These are phyloP conservation scores for Podospora fimiseda DNA, from an alignment of 495 filamentous ascomycete genomes.

Conservation along the genomic window DNA sequence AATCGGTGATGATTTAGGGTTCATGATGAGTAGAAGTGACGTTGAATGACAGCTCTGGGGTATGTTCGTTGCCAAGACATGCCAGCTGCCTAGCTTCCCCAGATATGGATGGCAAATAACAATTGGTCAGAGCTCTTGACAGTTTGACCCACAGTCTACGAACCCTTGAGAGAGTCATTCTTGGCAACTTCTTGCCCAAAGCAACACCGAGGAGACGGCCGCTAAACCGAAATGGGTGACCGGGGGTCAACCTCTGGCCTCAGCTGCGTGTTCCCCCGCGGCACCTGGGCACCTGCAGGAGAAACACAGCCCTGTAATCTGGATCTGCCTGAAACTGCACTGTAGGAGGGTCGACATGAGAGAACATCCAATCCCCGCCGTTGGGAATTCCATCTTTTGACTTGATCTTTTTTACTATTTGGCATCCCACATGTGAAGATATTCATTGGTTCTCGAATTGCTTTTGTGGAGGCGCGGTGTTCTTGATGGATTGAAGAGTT, in stretches of 20 bases:
- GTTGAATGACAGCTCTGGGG: slow-evolving; percentile 1
- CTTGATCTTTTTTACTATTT: too few relatives aligned
- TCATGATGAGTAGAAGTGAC: slow-evolving; percentile 1
- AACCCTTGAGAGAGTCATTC: neutral
- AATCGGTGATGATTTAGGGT: neutral
- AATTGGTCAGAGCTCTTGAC: slow-evolving; percentile 4
- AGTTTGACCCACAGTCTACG: neutral
- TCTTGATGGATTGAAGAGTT: too few relatives aligned
- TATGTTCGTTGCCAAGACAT: neutral
- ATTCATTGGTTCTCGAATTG: too few relatives aligned
- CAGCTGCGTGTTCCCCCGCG: slow-evolving; percentile 10
- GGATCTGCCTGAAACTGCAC: neutral
- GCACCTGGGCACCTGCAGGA: neutral
- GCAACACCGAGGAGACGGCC: slow-evolving; percentile 19
- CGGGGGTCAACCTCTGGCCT: slow-evolving; percentile 13
- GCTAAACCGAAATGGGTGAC: slow-evolving; percentile 29
- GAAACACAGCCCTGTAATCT: neutral
- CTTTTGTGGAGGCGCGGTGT: too few relatives aligned
- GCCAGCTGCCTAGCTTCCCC: neutral
- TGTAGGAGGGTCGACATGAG: neutral
- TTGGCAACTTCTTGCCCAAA: slow-evolving; percentile 15
- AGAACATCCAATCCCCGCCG: too few relatives aligned
- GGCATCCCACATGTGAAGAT: too few relatives aligned
- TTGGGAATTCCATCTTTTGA: too few relatives aligned
- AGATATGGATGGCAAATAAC: neutral